Evolutionary conservation across 2,329 filamentous ascomycete genomes (phyloP).

Genomic region (Meredithiella fracta): DNA sequence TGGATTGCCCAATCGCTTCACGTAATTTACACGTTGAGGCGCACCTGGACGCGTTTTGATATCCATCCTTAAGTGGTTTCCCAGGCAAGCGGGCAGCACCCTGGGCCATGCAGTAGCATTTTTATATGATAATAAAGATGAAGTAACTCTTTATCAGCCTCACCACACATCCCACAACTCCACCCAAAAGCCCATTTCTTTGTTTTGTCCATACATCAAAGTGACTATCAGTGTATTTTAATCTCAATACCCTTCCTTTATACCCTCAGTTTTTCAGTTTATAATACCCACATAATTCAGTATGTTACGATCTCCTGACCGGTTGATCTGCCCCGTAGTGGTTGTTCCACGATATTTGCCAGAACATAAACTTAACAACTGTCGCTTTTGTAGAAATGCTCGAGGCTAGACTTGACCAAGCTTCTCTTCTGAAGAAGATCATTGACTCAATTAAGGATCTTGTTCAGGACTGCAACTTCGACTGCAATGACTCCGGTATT

Average conservation of each 20-base stretch:
- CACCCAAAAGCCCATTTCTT: not conserved
- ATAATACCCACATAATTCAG: slow-evolving; percentile 8
- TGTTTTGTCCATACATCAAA: not conserved
- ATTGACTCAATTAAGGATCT: slow-evolving; percentile 99
- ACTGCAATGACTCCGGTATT: slow-evolving; percentile 99
- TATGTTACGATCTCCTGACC: not conserved
- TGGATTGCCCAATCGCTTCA: not conserved
- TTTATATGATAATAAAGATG: not conserved
- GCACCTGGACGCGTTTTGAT: slow-evolving; percentile 10
- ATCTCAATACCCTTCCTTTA: not conserved
- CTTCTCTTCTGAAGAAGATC: slow-evolving; percentile 88
- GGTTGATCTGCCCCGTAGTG: not conserved
- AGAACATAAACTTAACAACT: not conserved
- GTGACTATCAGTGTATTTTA: not conserved
- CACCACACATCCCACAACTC: not conserved
- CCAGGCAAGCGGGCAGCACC: not conserved
- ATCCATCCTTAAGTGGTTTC: slow-evolving; percentile 10
- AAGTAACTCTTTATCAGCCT: slow-evolving; percentile 3
- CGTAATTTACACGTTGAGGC: slow-evolving; percentile 9
- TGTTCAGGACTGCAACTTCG: slow-evolving; percentile 99
- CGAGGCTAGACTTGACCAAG: slow-evolving; percentile 94
- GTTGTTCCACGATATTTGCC: too few species aligned
- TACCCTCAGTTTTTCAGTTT: not conserved
- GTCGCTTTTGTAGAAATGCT: slow-evolving; percentile 45
- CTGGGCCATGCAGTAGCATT: not conserved